phyloP scores from a whole-genome alignment of 2,329 filamentous ascomycete genomes.

The Pseudopyrenochaeta lycopersici region DNA sequence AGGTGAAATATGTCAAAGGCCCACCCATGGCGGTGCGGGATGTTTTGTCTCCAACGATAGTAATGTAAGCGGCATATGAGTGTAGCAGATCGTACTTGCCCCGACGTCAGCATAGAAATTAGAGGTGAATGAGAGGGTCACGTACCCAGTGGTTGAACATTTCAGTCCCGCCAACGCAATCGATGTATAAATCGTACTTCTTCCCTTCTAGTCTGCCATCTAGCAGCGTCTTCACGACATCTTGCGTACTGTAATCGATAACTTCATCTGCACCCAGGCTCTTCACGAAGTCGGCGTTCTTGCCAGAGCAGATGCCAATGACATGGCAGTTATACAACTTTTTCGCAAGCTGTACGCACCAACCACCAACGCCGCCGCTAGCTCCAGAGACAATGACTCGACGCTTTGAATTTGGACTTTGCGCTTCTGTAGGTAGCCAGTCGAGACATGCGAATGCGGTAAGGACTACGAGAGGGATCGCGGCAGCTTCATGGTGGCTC shows the following conservation, averaged over 20 bases:
- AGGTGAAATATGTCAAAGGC: slow-evolving; percentile 42
- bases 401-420: slow-evolving; percentile 14
- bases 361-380: slow-evolving; percentile 44
- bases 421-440: slow-evolving; percentile 27
- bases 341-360: slow-evolving; percentile 51
- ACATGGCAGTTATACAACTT: slow-evolving; percentile 52
- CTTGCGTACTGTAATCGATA: slow-evolving; percentile 43
- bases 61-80: slow-evolving; percentile 52
- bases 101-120: neutral
- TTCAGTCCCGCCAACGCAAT: slow-evolving; percentile 60
- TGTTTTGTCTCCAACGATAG: slow-evolving; percentile 51
- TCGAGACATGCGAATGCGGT: slow-evolving; percentile 48
- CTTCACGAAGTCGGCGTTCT: slow-evolving; percentile 58
- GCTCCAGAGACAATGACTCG: slow-evolving; percentile 41
- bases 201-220: slow-evolving; percentile 40
- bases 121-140: neutral
- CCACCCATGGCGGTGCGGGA: slow-evolving; percentile 51
- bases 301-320: slow-evolving; percentile 59
- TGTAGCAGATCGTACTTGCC: slow-evolving; percentile 33
- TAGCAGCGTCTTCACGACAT: slow-evolving; percentile 46
- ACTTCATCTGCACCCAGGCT: slow-evolving; percentile 61
- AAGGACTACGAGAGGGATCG: slow-evolving; percentile 48
- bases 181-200: slow-evolving; percentile 57
- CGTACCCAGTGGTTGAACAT: slow-evolving; percentile 51
- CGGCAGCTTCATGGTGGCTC: slow-evolving; percentile 33